Conservation (phyloP, 495 filamentous ascomycete genomes). For the Talaromyces liani region DNA sequence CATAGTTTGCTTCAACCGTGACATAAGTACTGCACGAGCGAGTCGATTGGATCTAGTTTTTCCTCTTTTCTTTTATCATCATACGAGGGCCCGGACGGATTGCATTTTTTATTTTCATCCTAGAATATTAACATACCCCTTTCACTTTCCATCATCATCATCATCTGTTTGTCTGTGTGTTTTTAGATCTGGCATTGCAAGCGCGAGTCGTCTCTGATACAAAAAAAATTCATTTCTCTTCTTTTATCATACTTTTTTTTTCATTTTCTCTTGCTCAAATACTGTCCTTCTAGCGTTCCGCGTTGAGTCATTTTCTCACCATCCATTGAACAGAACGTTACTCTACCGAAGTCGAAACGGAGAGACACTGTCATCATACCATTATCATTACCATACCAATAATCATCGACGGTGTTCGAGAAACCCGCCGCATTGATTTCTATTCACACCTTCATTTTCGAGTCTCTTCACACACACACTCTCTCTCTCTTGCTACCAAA, state of each 20-base stretch:
- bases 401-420: not conserved
- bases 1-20: conserved; percentile 6
- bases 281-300: conserved; percentile 6
- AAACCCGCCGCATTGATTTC: not conserved
- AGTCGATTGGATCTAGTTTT: conserved; percentile 4
- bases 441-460: conserved; percentile 4
- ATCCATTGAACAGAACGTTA: not conserved
- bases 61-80: conserved; percentile 3
- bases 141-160: conserved; percentile 6
- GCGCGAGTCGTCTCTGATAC: conserved; percentile 39
- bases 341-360: not conserved
- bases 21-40: conserved; percentile 6
- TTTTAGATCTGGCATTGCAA: conserved; percentile 44
- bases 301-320: conserved; percentile 1
- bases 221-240: conserved; percentile 19
- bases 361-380: not conserved
- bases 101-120: conserved; percentile 10
- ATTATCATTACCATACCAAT: not conserved
- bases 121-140: conserved; percentile 12
- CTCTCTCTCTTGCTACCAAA: not conserved
- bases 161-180: conserved; percentile 7
- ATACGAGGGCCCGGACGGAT: conserved; percentile 1
- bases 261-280: conserved; percentile 3
- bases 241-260: conserved; percentile 19
- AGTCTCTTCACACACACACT: not conserved